These are phyloP conservation scores for Chiua sp. DNA, from an alignment of 1,284 basidiomycete genomes.

Conservation along the genomic window DNA sequence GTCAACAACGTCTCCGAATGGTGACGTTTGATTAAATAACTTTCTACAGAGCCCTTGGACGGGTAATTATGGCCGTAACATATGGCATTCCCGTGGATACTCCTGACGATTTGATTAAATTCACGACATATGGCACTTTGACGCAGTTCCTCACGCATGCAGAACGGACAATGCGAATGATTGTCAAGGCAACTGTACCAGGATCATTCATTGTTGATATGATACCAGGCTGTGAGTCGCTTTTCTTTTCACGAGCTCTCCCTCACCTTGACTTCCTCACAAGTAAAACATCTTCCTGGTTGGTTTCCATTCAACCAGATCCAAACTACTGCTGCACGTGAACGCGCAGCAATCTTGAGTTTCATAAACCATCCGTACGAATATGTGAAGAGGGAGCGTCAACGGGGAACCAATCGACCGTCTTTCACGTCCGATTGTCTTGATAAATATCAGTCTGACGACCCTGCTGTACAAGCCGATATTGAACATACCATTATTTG, in stretches of 20 bases:
- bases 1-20: background rate
- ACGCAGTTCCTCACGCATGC: slow-evolving; percentile 29
- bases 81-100: slow-evolving; percentile 29
- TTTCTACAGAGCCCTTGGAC: slow-evolving; percentile 23
- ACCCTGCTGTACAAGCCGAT: slow-evolving; percentile 2
- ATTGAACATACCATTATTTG: slow-evolving; percentile 20
- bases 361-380: slow-evolving; percentile 24
- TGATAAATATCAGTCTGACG: slow-evolving; percentile 16
- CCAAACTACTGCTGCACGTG: slow-evolving; percentile 13
- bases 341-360: slow-evolving; percentile 17
- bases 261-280: background rate
- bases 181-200: slow-evolving; percentile 23
- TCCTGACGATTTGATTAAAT: slow-evolving; percentile 21
- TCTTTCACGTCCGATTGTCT: slow-evolving; percentile 27
- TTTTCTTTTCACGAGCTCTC: background rate
- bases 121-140: no score
- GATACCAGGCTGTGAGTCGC: slow-evolving; percentile 24
- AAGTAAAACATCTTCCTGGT: slow-evolving; percentile 36
- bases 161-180: slow-evolving; percentile 29
- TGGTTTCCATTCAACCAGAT: slow-evolving; percentile 29
- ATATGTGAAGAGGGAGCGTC: slow-evolving; percentile 20
- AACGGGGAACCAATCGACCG: slow-evolving; percentile 14
- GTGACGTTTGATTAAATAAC: background rate
- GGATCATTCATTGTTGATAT: slow-evolving; percentile 33
- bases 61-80: slow-evolving; percentile 31